phyloP scores from a whole-genome alignment of 441 rosid species.

The Populus trichocarpa region DNA sequence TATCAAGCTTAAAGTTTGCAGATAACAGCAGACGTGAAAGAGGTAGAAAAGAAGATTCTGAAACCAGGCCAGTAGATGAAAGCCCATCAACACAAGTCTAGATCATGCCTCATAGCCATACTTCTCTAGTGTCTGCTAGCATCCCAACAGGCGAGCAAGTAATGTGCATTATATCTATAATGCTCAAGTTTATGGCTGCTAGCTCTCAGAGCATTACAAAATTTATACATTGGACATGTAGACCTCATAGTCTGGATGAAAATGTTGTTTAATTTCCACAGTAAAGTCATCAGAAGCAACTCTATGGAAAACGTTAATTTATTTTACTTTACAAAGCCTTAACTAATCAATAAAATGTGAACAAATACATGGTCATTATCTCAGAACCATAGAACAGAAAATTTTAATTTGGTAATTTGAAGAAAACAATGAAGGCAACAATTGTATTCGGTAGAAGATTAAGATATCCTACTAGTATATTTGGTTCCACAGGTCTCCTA shows the following conservation, averaged over 20 bases:
- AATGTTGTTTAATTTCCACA: too few relatives aligned
- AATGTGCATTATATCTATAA: neutral
- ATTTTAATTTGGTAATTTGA: too few relatives aligned
- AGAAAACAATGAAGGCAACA: too few relatives aligned
- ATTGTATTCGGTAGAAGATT: too few relatives aligned
- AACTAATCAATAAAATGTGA: too few relatives aligned
- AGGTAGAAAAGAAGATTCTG: constrained; percentile 29
- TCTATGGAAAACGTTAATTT: too few relatives aligned
- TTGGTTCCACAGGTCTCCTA: too few relatives aligned
- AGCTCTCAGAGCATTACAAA: neutral
- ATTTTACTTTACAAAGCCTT: too few relatives aligned
- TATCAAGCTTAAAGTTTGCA: constrained; percentile 61
- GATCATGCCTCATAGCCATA: neutral
- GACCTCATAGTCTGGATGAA: neutral
- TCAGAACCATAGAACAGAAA: too few relatives aligned
- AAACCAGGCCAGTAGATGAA: constrained; percentile 10
- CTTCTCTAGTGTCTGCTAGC: neutral
- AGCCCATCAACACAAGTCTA: constrained; percentile 20
- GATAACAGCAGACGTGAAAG: constrained; percentile 67
- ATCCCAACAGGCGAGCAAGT: neutral
- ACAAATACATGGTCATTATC: too few relatives aligned
- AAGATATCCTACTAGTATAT: too few relatives aligned
- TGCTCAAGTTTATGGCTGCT: neutral
- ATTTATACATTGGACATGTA: neutral
- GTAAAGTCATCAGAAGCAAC: too few relatives aligned